Percentiles rank a stretch among this genome's conserved stretches.
Conservation (phyloP, 306 rosid genomes). For the Gleditsia sinensis region DNA sequence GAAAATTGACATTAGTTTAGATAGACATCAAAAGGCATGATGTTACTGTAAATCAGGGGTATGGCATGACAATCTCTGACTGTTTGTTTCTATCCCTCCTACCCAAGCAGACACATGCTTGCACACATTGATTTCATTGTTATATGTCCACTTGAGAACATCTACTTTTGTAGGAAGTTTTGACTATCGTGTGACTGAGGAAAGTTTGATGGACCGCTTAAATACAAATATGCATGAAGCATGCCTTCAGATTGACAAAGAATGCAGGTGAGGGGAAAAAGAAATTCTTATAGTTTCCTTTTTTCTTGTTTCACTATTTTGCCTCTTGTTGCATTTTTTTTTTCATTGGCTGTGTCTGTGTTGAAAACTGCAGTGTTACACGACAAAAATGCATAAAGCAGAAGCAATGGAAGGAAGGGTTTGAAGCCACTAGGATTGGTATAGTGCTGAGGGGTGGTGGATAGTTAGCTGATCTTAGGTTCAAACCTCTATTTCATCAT, state of each 20-base stretch:
- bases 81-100: neutral
- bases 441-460: no score
- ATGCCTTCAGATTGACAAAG: constrained; percentile 68
- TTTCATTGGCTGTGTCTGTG: neutral
- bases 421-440: no score
- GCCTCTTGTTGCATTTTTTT: constrained; percentile 21
- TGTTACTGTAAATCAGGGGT: neutral
- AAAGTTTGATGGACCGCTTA: constrained; percentile 69
- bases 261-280: constrained; percentile 57
- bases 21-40: neutral
- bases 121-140: neutral
- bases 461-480: no score
- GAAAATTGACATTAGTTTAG: constrained; percentile 5
- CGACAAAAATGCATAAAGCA: neutral
- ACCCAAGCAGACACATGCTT: neutral
- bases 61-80: neutral
- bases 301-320: neutral
- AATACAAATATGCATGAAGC: constrained; percentile 65
- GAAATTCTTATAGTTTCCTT: neutral
- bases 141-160: neutral
- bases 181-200: constrained; percentile 54
- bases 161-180: constrained; percentile 39
- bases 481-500: no score
- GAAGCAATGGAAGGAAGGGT: neutral
- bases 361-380: neutral